Base-by-base conservation (phyloP, 176 grass and related monocot species). In the Carex myosuroides region DNA sequence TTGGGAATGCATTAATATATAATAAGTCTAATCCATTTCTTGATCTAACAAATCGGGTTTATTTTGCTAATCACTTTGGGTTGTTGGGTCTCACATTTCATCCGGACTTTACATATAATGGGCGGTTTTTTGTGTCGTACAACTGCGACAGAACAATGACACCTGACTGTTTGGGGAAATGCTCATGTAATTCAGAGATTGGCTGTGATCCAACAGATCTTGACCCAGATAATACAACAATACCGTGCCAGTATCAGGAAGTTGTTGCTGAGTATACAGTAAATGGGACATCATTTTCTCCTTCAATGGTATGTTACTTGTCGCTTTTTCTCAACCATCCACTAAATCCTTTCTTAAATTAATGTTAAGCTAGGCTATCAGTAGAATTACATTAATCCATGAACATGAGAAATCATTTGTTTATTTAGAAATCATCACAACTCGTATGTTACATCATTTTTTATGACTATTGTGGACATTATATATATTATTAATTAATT, bases 101-200 rank as follows among this genome's bases (percentile, higher is more conserved):
- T 86, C 92, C 89, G 21, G 83, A 85, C 26, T 98, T 91, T 57
- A 86, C 63, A 2, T 39, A 44, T 9, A 98, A 94, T 79, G 92
- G 95, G 0, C 84, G 92, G 10, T 93, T 98, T 84, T 98, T 98
- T 54, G 91, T 98, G 63, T 98, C 95, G 48, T 98, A 98, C 77
- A 93, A 89, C 85, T 98, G 95, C 68, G 95, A 98, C 74, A 93
- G 91, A 83, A 82, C 88, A 79, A 65, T 85, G 61, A 93, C 92
- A 33, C 66, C 89, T 1, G 74, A 90, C 2, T 98, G 95, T 85
- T 79, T 89, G 0, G 95, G 95, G 6, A 90, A 91, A 41, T 98
- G 95, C 68, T 94, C 92, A 0, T 98, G 95, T 18, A 90, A 87
- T 73, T 90, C 88, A 70, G 80, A 86, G 85, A 76, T 90, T 46